A percentile compares a stretch with the other conserved stretches of the same genome.
phyloP scores from a whole-genome alignment of 2,329 filamentous ascomycete genomes.

The Aureobasidium sp. region DNA sequence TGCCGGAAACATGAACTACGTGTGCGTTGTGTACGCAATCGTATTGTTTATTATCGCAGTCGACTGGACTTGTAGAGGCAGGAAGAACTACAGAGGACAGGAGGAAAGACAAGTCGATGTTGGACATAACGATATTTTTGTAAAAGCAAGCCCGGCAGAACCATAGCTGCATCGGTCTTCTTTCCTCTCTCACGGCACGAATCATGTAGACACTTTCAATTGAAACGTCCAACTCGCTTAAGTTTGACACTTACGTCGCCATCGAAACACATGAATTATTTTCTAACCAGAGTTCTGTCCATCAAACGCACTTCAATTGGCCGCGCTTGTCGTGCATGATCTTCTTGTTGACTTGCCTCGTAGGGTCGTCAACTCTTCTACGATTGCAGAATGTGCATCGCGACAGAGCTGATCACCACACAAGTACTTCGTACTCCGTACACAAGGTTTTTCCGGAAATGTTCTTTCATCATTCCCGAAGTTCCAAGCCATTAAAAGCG shows the following conservation, averaged over 20 bases:
- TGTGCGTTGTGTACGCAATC: constrained; percentile 34
- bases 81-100: constrained; percentile 26
- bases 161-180: not conserved
- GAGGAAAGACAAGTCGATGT: not conserved
- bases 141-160: not conserved
- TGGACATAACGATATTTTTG: not conserved
- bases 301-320: not conserved
- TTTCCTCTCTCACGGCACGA: not conserved
- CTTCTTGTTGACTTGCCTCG: not conserved
- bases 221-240: not conserved
- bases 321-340: not conserved
- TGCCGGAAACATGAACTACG: constrained; percentile 25
- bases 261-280: not conserved
- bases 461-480: constrained; percentile 1
- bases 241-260: not conserved
- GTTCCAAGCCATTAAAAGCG: not conserved
- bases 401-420: too few relatives aligned
- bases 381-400: not conserved
- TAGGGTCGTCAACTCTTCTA: not conserved
- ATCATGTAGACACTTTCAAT: not conserved
- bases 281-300: not conserved
- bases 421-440: not conserved
- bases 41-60: constrained; percentile 31
- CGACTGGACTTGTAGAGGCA: constrained; percentile 33
- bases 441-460: constrained; percentile 10